Base-by-base conservation (phyloP, 441 rosid genomes). In the Populus hybrid region DNA sequence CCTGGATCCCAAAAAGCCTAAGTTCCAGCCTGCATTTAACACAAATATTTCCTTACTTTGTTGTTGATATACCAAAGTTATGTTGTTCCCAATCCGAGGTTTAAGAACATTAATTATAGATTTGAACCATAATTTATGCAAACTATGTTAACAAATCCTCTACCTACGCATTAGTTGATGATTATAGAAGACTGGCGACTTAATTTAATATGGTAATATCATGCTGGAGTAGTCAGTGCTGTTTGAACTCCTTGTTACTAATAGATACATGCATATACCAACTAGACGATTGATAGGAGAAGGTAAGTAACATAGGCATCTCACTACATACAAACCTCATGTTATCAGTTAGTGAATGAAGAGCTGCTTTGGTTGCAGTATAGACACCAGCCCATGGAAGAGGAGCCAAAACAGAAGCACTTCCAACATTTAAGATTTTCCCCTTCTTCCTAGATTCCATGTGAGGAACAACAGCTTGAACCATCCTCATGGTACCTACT, bases 381-480 rank as follows among this genome's bases (percentile, higher is more conserved):
- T 93, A 93, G 78, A 83, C 93, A 72, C 97, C 96, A 36, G 94
- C 77, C 97, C 97, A 94, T 0, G 95, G 98, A 61, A 87, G 83
- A 18, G 96, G 90, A 70, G 87, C 84, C 85, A 86, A 32, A 64
- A 74, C 98, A 70, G 86, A 54, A 59, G 90, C 83, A 75, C 99
- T 93, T 73, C 97, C 98, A 57, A 93, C 74, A 30, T 93, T 91
- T 20, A 90, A 90, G 35, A 95, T 86, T 84, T 85, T 93, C 10
- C 98, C 96, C 65, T 84, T 88, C 74, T 80, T 93, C 85, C 92
- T 88, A 36, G 87, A 81, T 38, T 89, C 93, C 97, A 95, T 92
- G 86, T 89, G 93, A 76, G 97, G 96, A 23, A 89, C 92, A 63
- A 90, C 94, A 54, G 94, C 93, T 86, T 92, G 99, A 73, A 92